A percentile compares a stretch with the other conserved stretches of the same genome.
Conservation (phyloP, 768 basidiomycete genomes). For the Punctularia strigosozonata region DNA sequence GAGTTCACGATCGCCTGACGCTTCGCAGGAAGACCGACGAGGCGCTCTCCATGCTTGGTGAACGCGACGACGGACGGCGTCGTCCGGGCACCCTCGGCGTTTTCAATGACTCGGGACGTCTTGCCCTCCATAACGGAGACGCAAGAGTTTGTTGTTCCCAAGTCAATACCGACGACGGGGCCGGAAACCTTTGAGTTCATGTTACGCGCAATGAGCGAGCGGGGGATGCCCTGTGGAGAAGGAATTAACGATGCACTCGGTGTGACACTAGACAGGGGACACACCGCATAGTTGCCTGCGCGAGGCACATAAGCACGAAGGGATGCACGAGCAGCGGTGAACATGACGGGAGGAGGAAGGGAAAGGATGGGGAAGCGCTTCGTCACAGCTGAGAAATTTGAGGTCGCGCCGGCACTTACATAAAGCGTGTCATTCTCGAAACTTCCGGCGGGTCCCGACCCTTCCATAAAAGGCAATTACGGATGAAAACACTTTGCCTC, state of each 20-base stretch:
- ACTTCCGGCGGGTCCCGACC: no score
- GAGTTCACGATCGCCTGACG: slow-evolving; percentile 96
- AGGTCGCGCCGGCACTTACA: no score
- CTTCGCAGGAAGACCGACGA: slow-evolving; percentile 93
- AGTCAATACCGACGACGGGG: slow-evolving; percentile 92
- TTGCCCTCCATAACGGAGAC: slow-evolving; percentile 95
- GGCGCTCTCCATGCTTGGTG: slow-evolving; percentile 95
- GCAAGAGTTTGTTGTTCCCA: slow-evolving; percentile 90
- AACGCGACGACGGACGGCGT: slow-evolving; percentile 98
- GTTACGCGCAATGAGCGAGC: slow-evolving; percentile 72
- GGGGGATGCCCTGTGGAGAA: slow-evolving; percentile 43
- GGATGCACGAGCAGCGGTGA: slow-evolving; percentile 56
- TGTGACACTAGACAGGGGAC: slow-evolving; percentile 10
- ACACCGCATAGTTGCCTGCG: slow-evolving; percentile 52
- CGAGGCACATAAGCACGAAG: slow-evolving; percentile 46
- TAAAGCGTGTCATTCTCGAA: no score
- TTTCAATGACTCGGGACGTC: slow-evolving; percentile 90
- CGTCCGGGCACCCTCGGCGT: slow-evolving; percentile 93
- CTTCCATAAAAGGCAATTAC: no score
- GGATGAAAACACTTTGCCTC: no score
- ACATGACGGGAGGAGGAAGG: slow-evolving; percentile 49
- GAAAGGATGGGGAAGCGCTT: slow-evolving; percentile 5
- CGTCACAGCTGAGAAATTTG: background rate
- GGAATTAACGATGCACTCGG: slow-evolving; percentile 4
- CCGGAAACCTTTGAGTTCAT: slow-evolving; percentile 94